These are phyloP conservation scores for Grosmannia serpens DNA, from an alignment of 2,329 filamentous ascomycete genomes.

Conservation along the genomic window DNA sequence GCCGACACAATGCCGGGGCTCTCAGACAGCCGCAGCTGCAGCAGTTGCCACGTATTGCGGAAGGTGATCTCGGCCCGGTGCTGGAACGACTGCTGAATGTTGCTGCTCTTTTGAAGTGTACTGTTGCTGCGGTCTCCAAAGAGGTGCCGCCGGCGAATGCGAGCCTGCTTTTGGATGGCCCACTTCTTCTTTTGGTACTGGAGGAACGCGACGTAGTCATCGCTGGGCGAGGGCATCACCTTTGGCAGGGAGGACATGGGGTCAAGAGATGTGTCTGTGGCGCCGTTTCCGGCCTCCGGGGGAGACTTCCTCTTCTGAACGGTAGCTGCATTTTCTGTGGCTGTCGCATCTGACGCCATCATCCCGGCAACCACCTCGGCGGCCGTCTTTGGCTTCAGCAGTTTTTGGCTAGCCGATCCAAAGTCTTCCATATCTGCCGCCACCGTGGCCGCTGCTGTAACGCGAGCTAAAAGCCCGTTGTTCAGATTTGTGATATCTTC, in stretches of 20 bases:
- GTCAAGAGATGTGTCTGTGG: constrained; percentile 47
- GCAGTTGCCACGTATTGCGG: constrained; percentile 86
- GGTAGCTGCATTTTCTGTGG: constrained; percentile 25
- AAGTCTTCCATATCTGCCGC: constrained; percentile 67
- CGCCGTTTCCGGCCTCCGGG: constrained; percentile 36
- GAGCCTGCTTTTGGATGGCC: constrained; percentile 91
- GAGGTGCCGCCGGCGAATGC: constrained; percentile 72
- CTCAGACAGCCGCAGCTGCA: constrained; percentile 76
- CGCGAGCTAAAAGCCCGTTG: constrained; percentile 25
- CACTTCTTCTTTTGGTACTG: constrained; percentile 97
- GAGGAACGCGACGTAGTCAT: constrained; percentile 81
- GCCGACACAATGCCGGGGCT: constrained; percentile 77
- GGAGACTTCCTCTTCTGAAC: constrained; percentile 63
- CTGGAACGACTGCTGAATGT: constrained; percentile 63
- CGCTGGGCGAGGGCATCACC: constrained; percentile 70
- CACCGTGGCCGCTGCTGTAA: constrained; percentile 12
- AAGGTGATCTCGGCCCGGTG: constrained; percentile 87
- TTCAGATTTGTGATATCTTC: constrained; percentile 58
- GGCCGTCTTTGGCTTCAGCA: constrained; percentile 53
- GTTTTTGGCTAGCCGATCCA: constrained; percentile 38
- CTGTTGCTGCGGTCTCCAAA: constrained; percentile 72
- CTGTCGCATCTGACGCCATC: neutral
- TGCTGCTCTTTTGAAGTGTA: constrained; percentile 35
- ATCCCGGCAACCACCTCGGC: constrained; percentile 29
- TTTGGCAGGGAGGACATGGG: constrained; percentile 74